Base-by-base conservation (phyloP, 441 rosid genomes). In the Arabidopsis lyrata region DNA sequence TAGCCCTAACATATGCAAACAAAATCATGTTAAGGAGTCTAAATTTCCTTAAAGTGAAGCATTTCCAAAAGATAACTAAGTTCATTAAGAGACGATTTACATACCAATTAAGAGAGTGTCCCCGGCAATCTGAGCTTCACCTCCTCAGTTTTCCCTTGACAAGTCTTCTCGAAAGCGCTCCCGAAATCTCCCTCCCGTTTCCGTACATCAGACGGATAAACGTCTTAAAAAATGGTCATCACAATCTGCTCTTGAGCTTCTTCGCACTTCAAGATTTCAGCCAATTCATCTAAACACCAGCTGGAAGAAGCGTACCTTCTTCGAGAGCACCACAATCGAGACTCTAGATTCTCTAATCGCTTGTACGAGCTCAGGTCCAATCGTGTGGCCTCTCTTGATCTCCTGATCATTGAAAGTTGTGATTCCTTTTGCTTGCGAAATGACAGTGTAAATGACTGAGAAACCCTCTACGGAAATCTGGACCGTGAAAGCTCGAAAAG, bases 231-330 rank as follows among this genome's bases (percentile, higher is more conserved):
- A 18, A 22, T 6, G 0, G 61, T 5, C 34, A 42, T 27, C 52
- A 62, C 48, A 1, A 62, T 42, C 20, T 13, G 18, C 50, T 16
- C 49, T 0, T 11, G 5, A 20, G 2, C 16, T 42, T 13, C 11
- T 11, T 13, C 2, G 7, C 48, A 38, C 0, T 3, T 12, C 0
- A 63, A n/a, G 8, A 63, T 63, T 9, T 70, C 29, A 32, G 32
- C 41, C 4, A 56, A 1, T 32, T 56, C 41, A 56, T 56, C 61
- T 8, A 55, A 8, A 55, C 76, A 72, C 61, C 60, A 72, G 13
- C 11, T 49, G 0, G 76, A 72, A 39, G 60, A 61, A 38, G 76
- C 60, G 1, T 55, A 55, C 11, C n/a, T 32, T 55, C 13, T 55
- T n/a, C 1, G 60, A 55, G 22, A 55, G 22, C 39, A 72, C 1